phyloP scores from a whole-genome alignment of 2,329 filamentous ascomycete species.

The Immersiporthe knoxdaviesiana region DNA sequence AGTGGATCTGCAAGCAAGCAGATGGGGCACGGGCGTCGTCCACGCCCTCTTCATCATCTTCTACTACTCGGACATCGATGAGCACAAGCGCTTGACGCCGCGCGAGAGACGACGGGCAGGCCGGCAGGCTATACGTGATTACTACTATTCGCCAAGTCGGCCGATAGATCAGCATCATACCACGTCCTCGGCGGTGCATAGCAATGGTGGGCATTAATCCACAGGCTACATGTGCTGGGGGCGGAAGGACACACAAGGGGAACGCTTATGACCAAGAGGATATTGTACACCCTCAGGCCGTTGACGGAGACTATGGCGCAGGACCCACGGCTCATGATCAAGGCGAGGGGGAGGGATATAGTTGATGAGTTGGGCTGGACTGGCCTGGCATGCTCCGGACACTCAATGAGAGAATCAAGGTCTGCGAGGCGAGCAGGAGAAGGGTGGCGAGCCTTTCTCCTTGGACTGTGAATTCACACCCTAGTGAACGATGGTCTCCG shows the following conservation, averaged over 20 bases:
- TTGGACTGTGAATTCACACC: neutral
- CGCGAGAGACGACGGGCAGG: neutral
- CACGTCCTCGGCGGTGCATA: neutral
- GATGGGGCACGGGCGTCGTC: neutral
- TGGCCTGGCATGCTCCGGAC: neutral
- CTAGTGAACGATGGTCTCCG: neutral
- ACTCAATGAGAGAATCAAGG: neutral
- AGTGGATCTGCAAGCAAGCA: neutral
- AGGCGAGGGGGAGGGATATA: neutral
- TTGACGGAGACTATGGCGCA: neutral
- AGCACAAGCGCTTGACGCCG: neutral
- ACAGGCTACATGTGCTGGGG: neutral
- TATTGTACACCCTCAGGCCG: neutral
- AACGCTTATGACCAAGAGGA: neutral
- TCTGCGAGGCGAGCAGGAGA: neutral
- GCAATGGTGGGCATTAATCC: neutral
- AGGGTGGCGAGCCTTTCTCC: neutral
- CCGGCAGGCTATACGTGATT: neutral
- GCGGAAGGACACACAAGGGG: neutral
- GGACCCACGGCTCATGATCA: neutral
- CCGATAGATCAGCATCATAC: neutral
- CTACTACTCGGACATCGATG: slow-evolving; percentile 10
- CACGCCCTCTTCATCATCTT: slow-evolving; percentile 15
- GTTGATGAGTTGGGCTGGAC: neutral
- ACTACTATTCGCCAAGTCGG: neutral